Percentiles rank a stretch among this genome's conserved stretches.
Evolutionary conservation across 352 stramenopile species (phyloP).

Genomic region (Phytopythium montanum): DNA sequence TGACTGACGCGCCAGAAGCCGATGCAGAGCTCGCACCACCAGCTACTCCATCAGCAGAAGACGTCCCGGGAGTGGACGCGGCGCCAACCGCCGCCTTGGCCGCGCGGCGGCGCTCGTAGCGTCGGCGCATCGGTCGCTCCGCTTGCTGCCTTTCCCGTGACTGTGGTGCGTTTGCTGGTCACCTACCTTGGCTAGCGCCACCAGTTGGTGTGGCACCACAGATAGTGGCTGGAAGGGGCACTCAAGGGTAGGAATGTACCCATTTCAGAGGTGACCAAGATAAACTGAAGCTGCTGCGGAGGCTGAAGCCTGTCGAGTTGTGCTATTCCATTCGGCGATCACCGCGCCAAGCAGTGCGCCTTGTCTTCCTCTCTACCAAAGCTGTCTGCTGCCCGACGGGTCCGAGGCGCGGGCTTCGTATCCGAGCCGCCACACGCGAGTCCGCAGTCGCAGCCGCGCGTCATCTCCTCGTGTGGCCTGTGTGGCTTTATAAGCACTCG

Average conservation of each 20-base stretch:
- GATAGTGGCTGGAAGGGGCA: background rate
- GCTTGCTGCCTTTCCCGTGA: background rate
- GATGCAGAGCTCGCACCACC: background rate
- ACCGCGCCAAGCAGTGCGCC: background rate
- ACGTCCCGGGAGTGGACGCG: constrained; percentile 15
- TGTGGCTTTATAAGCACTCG: constrained; percentile 1
- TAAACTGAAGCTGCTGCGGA: background rate
- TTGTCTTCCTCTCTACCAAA: background rate
- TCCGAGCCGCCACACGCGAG: background rate
- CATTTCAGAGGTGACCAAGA: background rate
- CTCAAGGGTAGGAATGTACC: background rate
- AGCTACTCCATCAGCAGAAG: background rate
- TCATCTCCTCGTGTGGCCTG: background rate
- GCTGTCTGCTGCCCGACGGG: background rate
- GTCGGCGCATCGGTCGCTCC: constrained; percentile 34
- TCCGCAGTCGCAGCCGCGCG: background rate
- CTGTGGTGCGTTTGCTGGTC: background rate
- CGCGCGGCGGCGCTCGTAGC: constrained; percentile 44
- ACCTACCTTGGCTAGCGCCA: background rate
- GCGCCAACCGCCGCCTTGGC: constrained; percentile 30
- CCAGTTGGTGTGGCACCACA: background rate
- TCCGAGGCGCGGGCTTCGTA: background rate
- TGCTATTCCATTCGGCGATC: constrained; percentile 1
- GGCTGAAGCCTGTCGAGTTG: background rate
- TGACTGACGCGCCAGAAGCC: background rate